Percentiles rank a stretch among this genome's conserved stretches.
Evolutionary conservation across 495 filamentous ascomycete species (phyloP).

Genomic region (Aspergillus campestris): DNA sequence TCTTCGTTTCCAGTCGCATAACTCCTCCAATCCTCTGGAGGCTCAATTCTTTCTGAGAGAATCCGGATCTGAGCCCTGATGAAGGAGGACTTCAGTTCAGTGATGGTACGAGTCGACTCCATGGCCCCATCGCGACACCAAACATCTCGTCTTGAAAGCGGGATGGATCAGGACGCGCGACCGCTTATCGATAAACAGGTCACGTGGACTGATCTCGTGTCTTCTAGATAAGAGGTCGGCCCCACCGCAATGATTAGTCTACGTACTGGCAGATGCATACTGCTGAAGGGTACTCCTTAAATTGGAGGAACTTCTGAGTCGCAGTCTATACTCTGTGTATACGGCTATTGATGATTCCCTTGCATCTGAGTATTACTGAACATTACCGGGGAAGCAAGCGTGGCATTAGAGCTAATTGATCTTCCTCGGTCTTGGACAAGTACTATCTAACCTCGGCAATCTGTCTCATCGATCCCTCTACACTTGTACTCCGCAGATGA

Average conservation of each 20-base stretch:
- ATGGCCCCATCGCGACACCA: constrained; percentile 23
- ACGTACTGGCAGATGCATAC: too few relatives aligned
- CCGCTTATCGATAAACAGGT: constrained; percentile 14
- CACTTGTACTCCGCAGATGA: constrained; percentile 9
- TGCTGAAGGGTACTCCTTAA: too few relatives aligned
- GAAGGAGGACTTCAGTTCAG: constrained; percentile 56
- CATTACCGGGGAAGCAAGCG: neutral
- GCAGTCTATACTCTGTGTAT: too few relatives aligned
- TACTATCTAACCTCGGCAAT: constrained; percentile 19
- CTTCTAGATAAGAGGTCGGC: too few relatives aligned
- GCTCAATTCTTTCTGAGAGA: constrained; percentile 46
- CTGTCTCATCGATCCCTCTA: neutral
- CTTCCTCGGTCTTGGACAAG: constrained; percentile 5
- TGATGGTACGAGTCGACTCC: constrained; percentile 43
- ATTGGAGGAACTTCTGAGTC: too few relatives aligned
- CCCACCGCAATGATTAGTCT: too few relatives aligned
- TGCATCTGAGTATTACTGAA: too few relatives aligned
- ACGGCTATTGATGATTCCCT: too few relatives aligned
- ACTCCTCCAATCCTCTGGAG: constrained; percentile 49
- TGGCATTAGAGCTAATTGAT: neutral
- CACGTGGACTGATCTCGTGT: constrained; percentile 5
- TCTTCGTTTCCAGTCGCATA: constrained; percentile 34
- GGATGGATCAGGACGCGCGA: constrained; percentile 1
- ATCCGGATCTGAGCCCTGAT: constrained; percentile 54
- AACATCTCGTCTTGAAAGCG: constrained; percentile 1